phyloP scores from a whole-genome alignment of 1,139 yeast species.

The Fermentozyma sake region DNA sequence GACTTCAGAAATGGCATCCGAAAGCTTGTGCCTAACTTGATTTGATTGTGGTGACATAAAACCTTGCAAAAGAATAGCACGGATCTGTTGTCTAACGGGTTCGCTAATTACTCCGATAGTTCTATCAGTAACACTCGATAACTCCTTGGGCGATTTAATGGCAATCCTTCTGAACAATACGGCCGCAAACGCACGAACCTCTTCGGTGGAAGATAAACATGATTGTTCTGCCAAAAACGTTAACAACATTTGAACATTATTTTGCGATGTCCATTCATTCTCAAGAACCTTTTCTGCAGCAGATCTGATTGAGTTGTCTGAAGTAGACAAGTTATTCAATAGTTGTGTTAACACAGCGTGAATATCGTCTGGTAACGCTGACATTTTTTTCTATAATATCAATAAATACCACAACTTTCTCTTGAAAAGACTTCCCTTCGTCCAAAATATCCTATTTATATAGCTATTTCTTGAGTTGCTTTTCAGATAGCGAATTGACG shows the following conservation, averaged over 20 bases:
- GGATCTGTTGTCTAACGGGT: constrained; percentile 58
- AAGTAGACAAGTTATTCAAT: constrained; percentile 65
- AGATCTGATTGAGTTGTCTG: constrained; percentile 70
- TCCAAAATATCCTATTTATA: too few species aligned
- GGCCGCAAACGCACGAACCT: constrained; percentile 66
- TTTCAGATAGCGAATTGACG: too few species aligned
- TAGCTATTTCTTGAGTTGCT: too few species aligned
- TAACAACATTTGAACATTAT: constrained; percentile 63
- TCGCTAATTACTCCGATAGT: constrained; percentile 68
- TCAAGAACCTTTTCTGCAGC: constrained; percentile 75
- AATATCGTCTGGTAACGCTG: constrained; percentile 60
- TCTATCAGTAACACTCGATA: constrained; percentile 63
- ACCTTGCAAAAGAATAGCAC: constrained; percentile 66
- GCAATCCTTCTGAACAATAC: constrained; percentile 87
- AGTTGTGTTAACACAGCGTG: constrained; percentile 54
- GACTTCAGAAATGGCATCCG: constrained; percentile 92
- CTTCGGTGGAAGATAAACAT: constrained; percentile 51
- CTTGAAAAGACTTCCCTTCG: too few species aligned
- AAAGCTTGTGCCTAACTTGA: constrained; percentile 81
- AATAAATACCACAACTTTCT: too few species aligned
- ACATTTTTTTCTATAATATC: too few species aligned
- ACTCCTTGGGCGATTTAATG: constrained; percentile 65
- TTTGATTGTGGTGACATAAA: constrained; percentile 62
- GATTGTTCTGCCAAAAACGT: constrained; percentile 83
- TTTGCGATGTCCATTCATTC: constrained; percentile 65